These are phyloP conservation scores for Bimuria novae-zelandiae DNA, from an alignment of 2,329 filamentous ascomycete species.

Conservation along the genomic window DNA sequence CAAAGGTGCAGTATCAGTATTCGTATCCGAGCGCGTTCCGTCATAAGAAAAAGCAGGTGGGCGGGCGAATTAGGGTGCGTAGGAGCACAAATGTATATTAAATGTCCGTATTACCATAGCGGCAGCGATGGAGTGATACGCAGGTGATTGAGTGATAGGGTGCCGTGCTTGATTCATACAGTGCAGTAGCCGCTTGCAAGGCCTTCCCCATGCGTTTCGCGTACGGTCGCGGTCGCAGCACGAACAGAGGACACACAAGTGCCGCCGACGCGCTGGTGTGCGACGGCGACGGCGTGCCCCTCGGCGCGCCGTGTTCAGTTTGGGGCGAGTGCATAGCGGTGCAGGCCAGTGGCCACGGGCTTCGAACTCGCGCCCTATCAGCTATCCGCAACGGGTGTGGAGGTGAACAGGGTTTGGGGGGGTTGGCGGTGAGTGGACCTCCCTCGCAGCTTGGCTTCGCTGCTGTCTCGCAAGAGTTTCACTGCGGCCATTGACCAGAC, in stretches of 20 bases:
- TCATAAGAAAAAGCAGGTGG: conserved; percentile 10
- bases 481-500: conserved; percentile 16
- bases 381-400: conserved; percentile 1
- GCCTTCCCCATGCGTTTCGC: conserved; percentile 3
- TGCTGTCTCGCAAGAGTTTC: conserved; percentile 21
- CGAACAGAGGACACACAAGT: too few relatives aligned
- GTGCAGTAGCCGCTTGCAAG: conserved; percentile 5
- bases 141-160: conserved; percentile 2
- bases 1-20: conserved; percentile 6
- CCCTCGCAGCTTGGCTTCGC: conserved; percentile 19
- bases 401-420: not conserved
- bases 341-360: not conserved
- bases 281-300: conserved; percentile 1
- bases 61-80: conserved; percentile 16
- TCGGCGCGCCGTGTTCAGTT: not conserved
- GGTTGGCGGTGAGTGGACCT: conserved; percentile 8
- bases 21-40: conserved; percentile 1
- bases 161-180: not conserved
- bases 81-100: conserved; percentile 15
- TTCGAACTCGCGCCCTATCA: conserved; percentile 4
- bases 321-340: conserved; percentile 1
- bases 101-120: conserved; percentile 18
- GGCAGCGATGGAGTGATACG: conserved; percentile 14
- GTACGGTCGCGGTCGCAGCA: conserved; percentile 7
- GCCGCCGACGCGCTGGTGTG: not conserved